Evolutionary conservation across 1,139 yeast genomes (phyloP).

Genomic region (Hanseniaspora uvarum): DNA sequence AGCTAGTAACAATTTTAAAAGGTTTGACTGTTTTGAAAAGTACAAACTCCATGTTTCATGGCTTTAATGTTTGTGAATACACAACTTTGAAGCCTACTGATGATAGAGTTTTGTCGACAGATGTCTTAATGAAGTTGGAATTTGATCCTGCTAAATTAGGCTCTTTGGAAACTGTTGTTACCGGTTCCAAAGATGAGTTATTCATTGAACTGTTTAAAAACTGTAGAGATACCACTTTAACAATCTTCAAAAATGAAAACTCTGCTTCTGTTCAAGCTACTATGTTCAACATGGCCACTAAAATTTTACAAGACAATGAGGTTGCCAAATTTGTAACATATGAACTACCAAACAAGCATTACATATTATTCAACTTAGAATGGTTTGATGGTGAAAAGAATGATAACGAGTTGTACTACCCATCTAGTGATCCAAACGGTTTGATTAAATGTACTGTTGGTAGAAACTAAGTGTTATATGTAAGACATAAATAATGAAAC

Average conservation of each 20-base stretch:
- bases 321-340: conserved; percentile 57
- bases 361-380: conserved; percentile 62
- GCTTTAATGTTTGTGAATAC: conserved; percentile 74
- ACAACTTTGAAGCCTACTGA: conserved; percentile 73
- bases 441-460: conserved; percentile 77
- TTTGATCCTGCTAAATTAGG: conserved; percentile 47
- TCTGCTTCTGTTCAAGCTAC: conserved; percentile 92
- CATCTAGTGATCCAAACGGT: conserved; percentile 88
- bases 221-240: conserved; percentile 63
- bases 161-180: conserved; percentile 42
- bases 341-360: conserved; percentile 81
- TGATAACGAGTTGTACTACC: conserved; percentile 76
- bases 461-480: conserved; percentile 47
- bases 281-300: conserved; percentile 81
- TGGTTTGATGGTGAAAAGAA: conserved; percentile 74
- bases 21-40: conserved; percentile 82
- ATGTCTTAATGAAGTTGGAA: conserved; percentile 66
- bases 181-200: conserved; percentile 48
- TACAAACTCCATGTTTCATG: conserved; percentile 90
- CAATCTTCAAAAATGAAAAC: conserved; percentile 70
- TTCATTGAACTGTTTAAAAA: conserved; percentile 52
- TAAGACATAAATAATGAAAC: conserved; percentile 16
- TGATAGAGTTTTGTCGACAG: conserved; percentile 82
- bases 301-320: conserved; percentile 51
- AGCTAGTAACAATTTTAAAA: conserved; percentile 59